Percentiles rank a stretch among this genome's conserved stretches.
Conservation (phyloP, 2,329 filamentous ascomycete species). For the Calonectria leucothoes region DNA sequence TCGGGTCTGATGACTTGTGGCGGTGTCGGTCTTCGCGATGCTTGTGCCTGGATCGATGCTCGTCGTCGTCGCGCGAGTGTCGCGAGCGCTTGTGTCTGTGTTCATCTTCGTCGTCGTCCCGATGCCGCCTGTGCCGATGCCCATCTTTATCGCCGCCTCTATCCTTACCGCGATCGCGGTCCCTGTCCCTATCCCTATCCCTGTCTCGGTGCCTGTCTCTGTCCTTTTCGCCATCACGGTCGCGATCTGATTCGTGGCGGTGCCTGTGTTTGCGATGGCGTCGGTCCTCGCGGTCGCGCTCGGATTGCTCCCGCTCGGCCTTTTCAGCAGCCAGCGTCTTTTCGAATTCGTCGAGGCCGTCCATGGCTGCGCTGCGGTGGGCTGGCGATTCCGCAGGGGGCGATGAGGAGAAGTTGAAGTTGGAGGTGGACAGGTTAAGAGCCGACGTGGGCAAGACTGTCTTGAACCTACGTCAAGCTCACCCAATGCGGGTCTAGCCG, state of each 20-base stretch:
- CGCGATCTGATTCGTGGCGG: conserved; percentile 51
- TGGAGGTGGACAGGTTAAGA: not conserved
- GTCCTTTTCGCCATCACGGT: conserved; percentile 41
- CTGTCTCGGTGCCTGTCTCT: conserved; percentile 42
- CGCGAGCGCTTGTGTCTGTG: conserved; percentile 73
- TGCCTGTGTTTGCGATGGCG: conserved; percentile 57
- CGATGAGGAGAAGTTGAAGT: not conserved
- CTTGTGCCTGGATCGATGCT: conserved; percentile 55
- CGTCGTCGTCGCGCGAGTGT: conserved; percentile 61
- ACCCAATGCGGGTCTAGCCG: not conserved
- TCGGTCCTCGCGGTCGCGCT: conserved; percentile 58
- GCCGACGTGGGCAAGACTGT: not conserved
- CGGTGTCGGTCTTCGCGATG: conserved; percentile 42
- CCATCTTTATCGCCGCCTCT: conserved; percentile 44
- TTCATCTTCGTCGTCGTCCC: conserved; percentile 56
- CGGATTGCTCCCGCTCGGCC: conserved; percentile 60
- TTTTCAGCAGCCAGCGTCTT: conserved; percentile 77
- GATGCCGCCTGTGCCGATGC: conserved; percentile 47
- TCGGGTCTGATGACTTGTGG: conserved; percentile 58
- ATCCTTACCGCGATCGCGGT: conserved; percentile 33
- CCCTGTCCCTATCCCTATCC: conserved; percentile 46
- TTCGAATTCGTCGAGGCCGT: conserved; percentile 79
- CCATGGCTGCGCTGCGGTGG: conserved; percentile 51
- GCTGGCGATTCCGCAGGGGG: not conserved
- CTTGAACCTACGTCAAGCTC: conserved; percentile 17